Conservation (phyloP, 2,329 filamentous ascomycete species). For the Truncatella angustata region DNA sequence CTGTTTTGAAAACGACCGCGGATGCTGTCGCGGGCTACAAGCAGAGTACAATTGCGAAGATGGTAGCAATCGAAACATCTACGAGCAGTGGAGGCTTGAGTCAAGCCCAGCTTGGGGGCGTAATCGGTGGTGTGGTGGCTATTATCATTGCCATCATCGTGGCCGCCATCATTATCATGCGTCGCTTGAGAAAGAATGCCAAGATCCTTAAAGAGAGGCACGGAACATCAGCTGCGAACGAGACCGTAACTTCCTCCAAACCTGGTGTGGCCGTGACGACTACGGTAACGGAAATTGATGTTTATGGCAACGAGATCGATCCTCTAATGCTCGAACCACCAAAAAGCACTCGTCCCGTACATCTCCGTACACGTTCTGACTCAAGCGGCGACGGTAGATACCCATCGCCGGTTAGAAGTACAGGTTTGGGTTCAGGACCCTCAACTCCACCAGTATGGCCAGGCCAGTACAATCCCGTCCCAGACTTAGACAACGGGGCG, state of each 20-base stretch:
- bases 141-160: conserved; percentile 47
- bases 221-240: conserved; percentile 28
- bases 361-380: conserved; percentile 18
- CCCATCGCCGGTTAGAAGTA: conserved; percentile 20
- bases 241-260: conserved; percentile 33
- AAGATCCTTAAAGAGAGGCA: conserved; percentile 32
- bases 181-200: conserved; percentile 46
- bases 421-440: conserved; percentile 16
- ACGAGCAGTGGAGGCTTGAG: conserved; percentile 31
- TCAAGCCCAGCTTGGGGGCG: conserved; percentile 46
- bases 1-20: conserved; percentile 21
- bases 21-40: conserved; percentile 40
- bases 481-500: conserved; percentile 18
- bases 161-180: conserved; percentile 47
- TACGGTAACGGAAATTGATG: conserved; percentile 40
- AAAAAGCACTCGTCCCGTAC: conserved; percentile 13
- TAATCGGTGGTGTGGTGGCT: conserved; percentile 49
- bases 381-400: conserved; percentile 12
- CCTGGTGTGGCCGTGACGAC: conserved; percentile 32
- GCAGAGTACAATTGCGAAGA: conserved; percentile 42
- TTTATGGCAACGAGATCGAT: conserved; percentile 39
- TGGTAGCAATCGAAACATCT: conserved; percentile 27
- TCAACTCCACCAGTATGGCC: conserved; percentile 22
- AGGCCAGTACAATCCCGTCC: conserved; percentile 15
- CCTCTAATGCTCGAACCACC: conserved; percentile 28